Base-by-base conservation (phyloP, 2,329 filamentous ascomycete species). In the Trichoderma sp. region DNA sequence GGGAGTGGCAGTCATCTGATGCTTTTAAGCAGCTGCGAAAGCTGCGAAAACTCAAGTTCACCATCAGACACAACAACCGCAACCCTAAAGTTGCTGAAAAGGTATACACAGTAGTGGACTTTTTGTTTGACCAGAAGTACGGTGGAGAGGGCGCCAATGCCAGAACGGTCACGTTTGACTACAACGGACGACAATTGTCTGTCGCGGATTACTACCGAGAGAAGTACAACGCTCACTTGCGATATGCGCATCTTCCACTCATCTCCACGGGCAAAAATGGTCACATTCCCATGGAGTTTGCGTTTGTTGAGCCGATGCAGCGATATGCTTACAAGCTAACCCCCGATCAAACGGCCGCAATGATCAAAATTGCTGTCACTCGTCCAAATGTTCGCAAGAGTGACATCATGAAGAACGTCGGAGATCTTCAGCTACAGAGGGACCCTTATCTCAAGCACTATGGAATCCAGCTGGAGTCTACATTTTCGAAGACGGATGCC, bases 291-390 rank as follows among this genome's bases (percentile, higher is more conserved):
- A 85, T 91, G 80, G 90, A 91, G 72, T 76, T 89, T 4, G 87
- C 86, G 66, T 79, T 80, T 10, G 72, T 89, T 7, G 74, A 82
- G 43, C 78, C 81, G 0, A 84, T 87, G 75, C 89, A 91, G 76
- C 82, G 86, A 0, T 92, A 90, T 72, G 81, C 82, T 0, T 90
- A 82, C 80, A 91, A 91, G 78, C 77, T 91, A 1, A 85, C 85
- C 65, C 82, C 85, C 0, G 77, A 80, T 0, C 84, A 97, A 81
- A 97, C 95, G 0, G 82, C 90, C 0, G 81, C 86, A 5, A 99
- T 99, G 96, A 97, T 99, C 82, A 95, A 91, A 78, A 93, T 95
- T 74, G 94, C 95, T 0, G 95, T 97, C 5, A 93, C 91, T 6
- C 86, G 90, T 1, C 96, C 96, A 0, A 77, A 78, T 0, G 77